These are phyloP conservation scores for Colletotrichum sp. DNA, from an alignment of 2,329 filamentous ascomycete genomes.

Conservation along the genomic window DNA sequence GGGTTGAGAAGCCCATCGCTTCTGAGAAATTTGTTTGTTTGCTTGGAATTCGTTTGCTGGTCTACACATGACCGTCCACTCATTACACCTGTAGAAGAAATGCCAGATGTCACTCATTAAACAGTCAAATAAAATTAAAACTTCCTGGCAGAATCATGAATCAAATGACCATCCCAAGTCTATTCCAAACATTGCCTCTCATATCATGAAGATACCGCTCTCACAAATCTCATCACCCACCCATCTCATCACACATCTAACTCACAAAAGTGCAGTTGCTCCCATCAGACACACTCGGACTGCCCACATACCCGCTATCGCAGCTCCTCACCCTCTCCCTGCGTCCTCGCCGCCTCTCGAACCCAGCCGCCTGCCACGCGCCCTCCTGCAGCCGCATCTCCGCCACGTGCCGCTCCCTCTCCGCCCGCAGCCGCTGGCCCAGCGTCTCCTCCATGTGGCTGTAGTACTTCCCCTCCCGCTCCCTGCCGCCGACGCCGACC, in stretches of 20 bases:
- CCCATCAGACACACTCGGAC: neutral
- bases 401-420: slow-evolving; percentile 5
- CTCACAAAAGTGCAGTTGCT: slow-evolving; percentile 9
- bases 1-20: neutral
- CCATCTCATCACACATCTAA: neutral
- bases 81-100: neutral
- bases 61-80: neutral
- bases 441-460: slow-evolving; percentile 21
- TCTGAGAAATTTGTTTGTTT: neutral
- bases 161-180: neutral
- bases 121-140: neutral
- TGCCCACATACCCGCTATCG: slow-evolving; percentile 20
- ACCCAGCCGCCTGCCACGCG: neutral
- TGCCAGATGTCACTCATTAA: neutral
- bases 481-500: neutral
- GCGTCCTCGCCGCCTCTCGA: neutral
- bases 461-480: neutral
- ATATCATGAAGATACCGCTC: neutral
- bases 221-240: neutral
- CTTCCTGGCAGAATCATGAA: neutral
- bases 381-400: slow-evolving; percentile 1
- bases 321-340: slow-evolving; percentile 1
- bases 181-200: neutral
- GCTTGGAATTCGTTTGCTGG: neutral
- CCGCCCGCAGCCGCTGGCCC: slow-evolving; percentile 9